Base-by-base conservation (phyloP, 2,329 filamentous ascomycete genomes). In the Metarhizium brunneum region DNA sequence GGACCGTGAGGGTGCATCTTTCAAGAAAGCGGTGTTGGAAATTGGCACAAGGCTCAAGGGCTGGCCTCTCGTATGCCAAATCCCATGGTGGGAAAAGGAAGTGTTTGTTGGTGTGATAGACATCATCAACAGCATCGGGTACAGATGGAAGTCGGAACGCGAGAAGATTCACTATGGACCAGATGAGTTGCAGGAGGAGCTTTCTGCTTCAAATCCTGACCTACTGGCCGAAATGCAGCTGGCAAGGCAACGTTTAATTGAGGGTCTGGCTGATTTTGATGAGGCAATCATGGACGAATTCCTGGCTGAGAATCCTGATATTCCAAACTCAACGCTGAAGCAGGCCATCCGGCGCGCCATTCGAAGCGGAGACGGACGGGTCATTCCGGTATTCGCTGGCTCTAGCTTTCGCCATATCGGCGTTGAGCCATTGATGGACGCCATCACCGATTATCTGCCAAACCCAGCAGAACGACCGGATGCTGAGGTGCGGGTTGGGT, bases 381-480 rank as follows among this genome's bases (percentile, higher is more conserved):
- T 95, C 18, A 87, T 94, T 47, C 92, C 92, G 1, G 81, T 96
- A 0, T 95, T 96, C 70, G 90, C 90, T 0, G 92, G 92, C 2
- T 92, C 92, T 5, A 96, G 92, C 69, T 91, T 97, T 70, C 84
- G 88, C 47, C 96, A 97, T 61, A 90, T 97, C 59, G 94, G 94
- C 7, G 91, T 97, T 4, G 90, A 96, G 68, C 90, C 92, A 32
- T 76, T 99, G 25, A 80, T 97, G 54, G 91, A 97, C 68, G 90
- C 90, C 42, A 84, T 97, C 13, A 83, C 90, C 8, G 89, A 96
- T 65, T 86, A 96, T 49, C 77, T 97, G 2, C 94, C 94, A 0
- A 89, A 84, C 60, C 94, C 94, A 0, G 73, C 79, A 1, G 90
- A 96, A 65, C 80, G 89, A 18, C 88, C 90, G 8, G 87, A 92